Evolutionary conservation across 2,329 filamentous ascomycete species (phyloP), one percentile per base, ranked within the genome.

Genomic region (Pseudocercospora vitis): DNA sequence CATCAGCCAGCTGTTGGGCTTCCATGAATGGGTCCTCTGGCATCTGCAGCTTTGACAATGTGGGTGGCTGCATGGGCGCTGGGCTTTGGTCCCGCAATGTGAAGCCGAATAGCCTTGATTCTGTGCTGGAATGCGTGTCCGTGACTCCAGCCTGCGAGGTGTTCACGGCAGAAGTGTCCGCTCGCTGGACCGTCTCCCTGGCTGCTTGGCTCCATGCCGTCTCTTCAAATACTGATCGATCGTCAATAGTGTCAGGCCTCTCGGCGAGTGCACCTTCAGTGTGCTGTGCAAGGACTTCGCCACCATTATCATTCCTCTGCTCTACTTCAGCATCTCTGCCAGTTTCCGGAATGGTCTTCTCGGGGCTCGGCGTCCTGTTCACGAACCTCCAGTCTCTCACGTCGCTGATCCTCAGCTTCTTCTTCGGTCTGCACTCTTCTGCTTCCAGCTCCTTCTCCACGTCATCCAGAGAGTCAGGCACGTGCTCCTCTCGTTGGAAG

Each of bases 371-470:
- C 1, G 88, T 87, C 52, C 83, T 80, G 64, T 86, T 87, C 18
- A 79, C 78, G 64, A 91, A 87, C 58, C 81, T 85, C 92, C 92
- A 96, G 23, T 82, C 77, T 24, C 77, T 81, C 64, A 83, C 85
- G 48, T 82, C 77, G 39, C 84, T 83, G 66, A 89, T 91, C 53
- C 86, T 84, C 48, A 81, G 82, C 42, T 82, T 81, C 71, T 91
- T 95, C 56, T 82, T 84, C 23, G 82, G 83, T 24, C 42, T 14
- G 3, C 42, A 24, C 63, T 55, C 48, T 4, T 81, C 82, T 29
- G 74, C 79, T 19, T 81, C 74, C 35, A 78, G 78, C 1, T 81
- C 81, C 68, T 88, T 83, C 21, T 88, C 87, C 2, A 56, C 45
- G 55, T 89, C 85, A 11, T 67, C 69, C 48, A 92, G 86, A 3